phyloP scores from a whole-genome alignment of 305 asterid genomes.

The Stenogyne calaminthoides region DNA sequence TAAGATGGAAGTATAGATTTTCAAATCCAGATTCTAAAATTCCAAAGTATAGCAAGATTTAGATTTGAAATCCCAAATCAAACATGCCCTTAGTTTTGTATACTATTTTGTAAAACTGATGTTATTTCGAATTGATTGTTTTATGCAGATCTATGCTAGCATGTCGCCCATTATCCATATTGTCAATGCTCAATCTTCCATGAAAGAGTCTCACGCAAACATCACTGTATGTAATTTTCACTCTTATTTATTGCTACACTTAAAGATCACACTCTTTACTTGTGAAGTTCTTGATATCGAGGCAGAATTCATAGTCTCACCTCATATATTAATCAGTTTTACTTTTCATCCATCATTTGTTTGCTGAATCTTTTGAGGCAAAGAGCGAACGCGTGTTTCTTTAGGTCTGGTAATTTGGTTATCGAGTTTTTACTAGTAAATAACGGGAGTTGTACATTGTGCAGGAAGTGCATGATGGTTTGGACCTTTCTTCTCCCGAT shows the following conservation, averaged over 20 bases:
- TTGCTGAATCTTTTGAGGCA: neutral
- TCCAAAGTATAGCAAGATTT: no score
- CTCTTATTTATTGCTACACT: neutral
- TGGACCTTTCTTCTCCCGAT: conserved; percentile 59
- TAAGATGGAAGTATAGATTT: no score
- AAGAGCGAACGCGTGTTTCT: no score
- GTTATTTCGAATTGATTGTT: neutral
- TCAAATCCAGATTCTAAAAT: no score
- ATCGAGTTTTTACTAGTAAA: neutral
- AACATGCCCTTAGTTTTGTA: neutral
- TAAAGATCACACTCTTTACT: neutral
- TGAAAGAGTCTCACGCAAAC: conserved; percentile 69
- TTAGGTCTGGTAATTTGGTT: neutral
- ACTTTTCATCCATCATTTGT: neutral
- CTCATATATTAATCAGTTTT: neutral
- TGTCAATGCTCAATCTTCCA: conserved; percentile 61
- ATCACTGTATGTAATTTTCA: conserved; percentile 52
- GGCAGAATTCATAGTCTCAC: neutral
- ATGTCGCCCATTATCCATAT: conserved; percentile 75
- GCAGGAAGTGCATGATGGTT: conserved; percentile 85
- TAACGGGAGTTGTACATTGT: conserved; percentile 5
- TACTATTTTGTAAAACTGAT: neutral
- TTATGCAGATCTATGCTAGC: conserved; percentile 78
- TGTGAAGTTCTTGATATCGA: neutral
- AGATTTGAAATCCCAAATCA: neutral